phyloP scores from a whole-genome alignment of 768 basidiomycete species.

The Dentipellis sp. region DNA sequence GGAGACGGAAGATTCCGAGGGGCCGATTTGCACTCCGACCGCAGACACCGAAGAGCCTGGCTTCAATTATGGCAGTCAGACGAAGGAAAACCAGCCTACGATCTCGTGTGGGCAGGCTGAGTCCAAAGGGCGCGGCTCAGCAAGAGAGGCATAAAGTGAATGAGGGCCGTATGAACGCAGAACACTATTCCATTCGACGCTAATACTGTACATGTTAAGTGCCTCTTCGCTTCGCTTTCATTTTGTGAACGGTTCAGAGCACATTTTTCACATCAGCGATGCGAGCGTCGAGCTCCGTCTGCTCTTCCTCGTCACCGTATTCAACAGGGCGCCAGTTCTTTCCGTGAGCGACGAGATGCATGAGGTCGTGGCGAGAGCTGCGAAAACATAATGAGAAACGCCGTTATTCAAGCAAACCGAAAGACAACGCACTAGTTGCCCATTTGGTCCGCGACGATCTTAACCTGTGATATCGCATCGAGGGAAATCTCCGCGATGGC shows the following conservation, averaged over 20 bases:
- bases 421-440: background rate
- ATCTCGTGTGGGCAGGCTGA: too few species aligned
- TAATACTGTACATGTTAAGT: too few species aligned
- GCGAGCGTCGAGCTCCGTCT: background rate
- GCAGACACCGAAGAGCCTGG: too few species aligned
- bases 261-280: background rate
- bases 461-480: background rate
- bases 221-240: too few species aligned
- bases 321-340: background rate
- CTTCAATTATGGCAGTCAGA: too few species aligned
- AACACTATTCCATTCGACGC: too few species aligned
- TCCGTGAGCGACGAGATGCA: background rate
- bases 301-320: background rate
- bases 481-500: background rate
- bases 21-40: too few species aligned
- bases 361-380: background rate
- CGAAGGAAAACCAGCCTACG: too few species aligned
- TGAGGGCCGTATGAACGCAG: too few species aligned
- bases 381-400: background rate
- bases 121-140: too few species aligned
- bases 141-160: too few species aligned
- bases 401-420: background rate
- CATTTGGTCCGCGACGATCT: background rate
- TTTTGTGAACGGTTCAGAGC: background rate
- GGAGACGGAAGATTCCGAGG: too few species aligned